These are phyloP conservation scores for Hemerocallis citrina DNA, from an alignment of 106 monocot species.

Conservation along the genomic window DNA sequence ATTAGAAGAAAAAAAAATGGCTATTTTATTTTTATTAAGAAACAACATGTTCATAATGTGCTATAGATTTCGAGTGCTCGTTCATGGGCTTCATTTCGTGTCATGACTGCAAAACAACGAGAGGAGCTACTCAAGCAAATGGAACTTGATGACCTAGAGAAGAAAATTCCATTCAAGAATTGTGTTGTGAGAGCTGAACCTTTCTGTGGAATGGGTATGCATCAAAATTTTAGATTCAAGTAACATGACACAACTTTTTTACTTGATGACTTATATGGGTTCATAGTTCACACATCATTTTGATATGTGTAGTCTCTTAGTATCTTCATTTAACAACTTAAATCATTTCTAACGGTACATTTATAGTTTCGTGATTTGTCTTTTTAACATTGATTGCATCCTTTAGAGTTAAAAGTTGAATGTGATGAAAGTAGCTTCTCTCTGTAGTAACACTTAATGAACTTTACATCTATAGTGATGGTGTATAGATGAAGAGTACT, in stretches of 20 bases:
- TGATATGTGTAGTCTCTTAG: not conserved
- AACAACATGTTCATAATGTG: not conserved
- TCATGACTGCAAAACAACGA: slow-evolving; percentile 74
- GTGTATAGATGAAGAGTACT: not conserved
- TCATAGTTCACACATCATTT: not conserved
- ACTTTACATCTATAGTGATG: not conserved
- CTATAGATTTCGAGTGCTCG: slow-evolving; percentile 55
- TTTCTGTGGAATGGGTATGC: slow-evolving; percentile 73
- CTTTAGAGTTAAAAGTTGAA: not conserved
- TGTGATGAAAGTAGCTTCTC: not conserved
- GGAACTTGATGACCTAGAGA: slow-evolving; percentile 19
- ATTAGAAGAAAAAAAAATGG: too few relatives aligned
- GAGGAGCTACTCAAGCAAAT: slow-evolving; percentile 46
- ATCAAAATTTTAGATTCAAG: not conserved
- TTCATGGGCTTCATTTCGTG: slow-evolving; percentile 73
- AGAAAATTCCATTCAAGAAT: slow-evolving; percentile 61
- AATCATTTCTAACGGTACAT: not conserved
- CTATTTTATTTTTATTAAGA: too few relatives aligned
- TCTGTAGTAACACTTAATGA: not conserved
- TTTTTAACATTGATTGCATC: not conserved
- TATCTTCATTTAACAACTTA: not conserved
- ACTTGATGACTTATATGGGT: not conserved
- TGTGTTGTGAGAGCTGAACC: slow-evolving; percentile 78
- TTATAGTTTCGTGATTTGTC: not conserved
- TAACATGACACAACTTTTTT: not conserved